These are phyloP conservation scores for Colletotrichum gigasporum DNA, from an alignment of 2,329 filamentous ascomycete species.

Conservation along the genomic window DNA sequence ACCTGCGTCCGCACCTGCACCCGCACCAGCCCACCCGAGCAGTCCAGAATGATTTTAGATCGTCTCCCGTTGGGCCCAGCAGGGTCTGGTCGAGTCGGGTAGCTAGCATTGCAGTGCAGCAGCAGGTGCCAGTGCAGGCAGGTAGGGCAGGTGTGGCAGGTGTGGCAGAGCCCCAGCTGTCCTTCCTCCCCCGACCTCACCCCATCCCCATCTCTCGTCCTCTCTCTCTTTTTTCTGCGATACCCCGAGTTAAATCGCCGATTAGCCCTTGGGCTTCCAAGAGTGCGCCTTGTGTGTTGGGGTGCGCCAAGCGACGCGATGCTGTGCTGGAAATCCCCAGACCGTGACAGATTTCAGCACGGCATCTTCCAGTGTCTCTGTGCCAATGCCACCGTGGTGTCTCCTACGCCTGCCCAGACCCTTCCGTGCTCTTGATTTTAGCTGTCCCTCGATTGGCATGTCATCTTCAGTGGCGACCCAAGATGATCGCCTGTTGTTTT, in stretches of 20 bases:
- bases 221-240: not conserved
- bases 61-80: constrained; percentile 3
- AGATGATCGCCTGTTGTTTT: no score
- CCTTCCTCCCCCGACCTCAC: not conserved
- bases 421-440: no score
- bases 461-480: no score
- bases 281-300: not conserved
- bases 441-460: no score
- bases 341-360: constrained; percentile 13
- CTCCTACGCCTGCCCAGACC: no score
- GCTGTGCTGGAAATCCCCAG: not conserved
- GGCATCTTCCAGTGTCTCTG: not conserved
- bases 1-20: no score
- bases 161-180: constrained; percentile 19
- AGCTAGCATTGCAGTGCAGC: not conserved
- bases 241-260: not conserved
- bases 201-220: not conserved
- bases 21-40: not conserved
- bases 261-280: constrained; percentile 3
- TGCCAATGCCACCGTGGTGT: not conserved
- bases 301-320: not conserved
- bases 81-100: not conserved
- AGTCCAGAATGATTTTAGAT: not conserved
- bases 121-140: not conserved
- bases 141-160: not conserved